Evolutionary conservation across 2,329 filamentous ascomycete genomes (phyloP).

Genomic region (Ascochyta lentis): DNA sequence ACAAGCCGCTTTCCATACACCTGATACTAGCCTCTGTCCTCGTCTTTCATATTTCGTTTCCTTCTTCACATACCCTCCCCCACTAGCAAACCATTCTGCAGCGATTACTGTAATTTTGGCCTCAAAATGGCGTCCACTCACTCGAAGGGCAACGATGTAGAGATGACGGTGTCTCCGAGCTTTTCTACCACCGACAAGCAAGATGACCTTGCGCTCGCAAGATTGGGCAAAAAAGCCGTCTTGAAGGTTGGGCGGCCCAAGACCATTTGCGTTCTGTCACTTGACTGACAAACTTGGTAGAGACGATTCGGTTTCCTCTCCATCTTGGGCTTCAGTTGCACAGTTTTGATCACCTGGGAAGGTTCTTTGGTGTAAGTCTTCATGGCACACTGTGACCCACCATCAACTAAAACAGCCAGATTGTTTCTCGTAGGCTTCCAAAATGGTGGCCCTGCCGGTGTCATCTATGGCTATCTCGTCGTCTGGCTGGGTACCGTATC

Average conservation of each 20-base stretch:
- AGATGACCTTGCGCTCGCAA: constrained; percentile 29
- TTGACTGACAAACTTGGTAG: constrained; percentile 13
- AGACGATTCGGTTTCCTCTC: constrained; percentile 37
- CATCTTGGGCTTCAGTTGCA: constrained; percentile 38
- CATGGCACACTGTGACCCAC: background rate
- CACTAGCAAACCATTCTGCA: background rate
- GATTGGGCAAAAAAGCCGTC: constrained; percentile 33
- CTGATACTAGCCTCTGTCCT: constrained; percentile 1
- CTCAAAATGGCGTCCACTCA: constrained; percentile 18
- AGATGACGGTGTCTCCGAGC: constrained; percentile 16
- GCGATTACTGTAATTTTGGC: background rate
- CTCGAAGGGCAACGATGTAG: constrained; percentile 20
- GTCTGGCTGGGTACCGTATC: constrained; percentile 41
- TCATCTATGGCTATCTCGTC: constrained; percentile 40
- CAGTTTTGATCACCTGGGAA: constrained; percentile 41
- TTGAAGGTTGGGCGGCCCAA: constrained; percentile 23
- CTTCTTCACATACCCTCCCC: background rate
- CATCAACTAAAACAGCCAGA: constrained; percentile 19
- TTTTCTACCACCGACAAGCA: constrained; percentile 17
- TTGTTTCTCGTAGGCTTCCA: constrained; percentile 27
- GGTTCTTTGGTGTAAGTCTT: constrained; percentile 30
- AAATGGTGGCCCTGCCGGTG: constrained; percentile 41
- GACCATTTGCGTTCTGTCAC: background rate
- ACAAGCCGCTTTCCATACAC: background rate
- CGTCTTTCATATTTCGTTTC: background rate